Evolutionary conservation across 441 rosid genomes (phyloP).

Genomic region (Erysimum pusillum): DNA sequence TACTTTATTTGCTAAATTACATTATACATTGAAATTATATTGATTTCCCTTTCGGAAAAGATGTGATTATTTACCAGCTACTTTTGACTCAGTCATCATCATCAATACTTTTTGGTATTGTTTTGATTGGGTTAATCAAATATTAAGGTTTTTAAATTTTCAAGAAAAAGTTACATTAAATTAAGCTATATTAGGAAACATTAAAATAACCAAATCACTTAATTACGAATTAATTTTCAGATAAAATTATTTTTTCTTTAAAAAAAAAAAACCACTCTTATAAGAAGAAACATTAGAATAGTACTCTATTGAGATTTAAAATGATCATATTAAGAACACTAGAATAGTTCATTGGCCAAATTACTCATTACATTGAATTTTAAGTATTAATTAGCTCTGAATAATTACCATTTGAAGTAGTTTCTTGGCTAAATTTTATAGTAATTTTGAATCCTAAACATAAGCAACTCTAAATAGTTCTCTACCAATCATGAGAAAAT

Average conservation of each 20-base stretch:
- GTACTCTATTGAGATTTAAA: neutral
- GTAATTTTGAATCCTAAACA: neutral
- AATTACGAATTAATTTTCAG: no score
- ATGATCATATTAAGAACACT: neutral
- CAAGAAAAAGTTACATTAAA: no score
- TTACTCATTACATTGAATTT: neutral
- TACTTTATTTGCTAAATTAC: neutral
- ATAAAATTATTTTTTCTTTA: no score
- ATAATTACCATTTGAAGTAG: neutral
- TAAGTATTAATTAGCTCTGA: neutral
- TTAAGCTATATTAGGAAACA: no score
- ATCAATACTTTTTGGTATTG: neutral
- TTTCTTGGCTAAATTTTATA: neutral
- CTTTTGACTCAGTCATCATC: slow-evolving; percentile 38
- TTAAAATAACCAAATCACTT: no score
- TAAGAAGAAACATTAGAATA: no score
- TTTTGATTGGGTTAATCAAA: neutral
- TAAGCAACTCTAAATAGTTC: neutral
- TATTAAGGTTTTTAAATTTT: neutral
- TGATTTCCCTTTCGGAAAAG: slow-evolving; percentile 18
- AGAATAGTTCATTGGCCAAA: neutral
- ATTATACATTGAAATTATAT: neutral
- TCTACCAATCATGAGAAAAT: neutral
- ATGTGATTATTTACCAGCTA: slow-evolving; percentile 44
- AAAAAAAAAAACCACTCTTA: no score